phyloP scores from a whole-genome alignment of 2,329 filamentous ascomycete genomes.

The Stemphylium lycopersici region DNA sequence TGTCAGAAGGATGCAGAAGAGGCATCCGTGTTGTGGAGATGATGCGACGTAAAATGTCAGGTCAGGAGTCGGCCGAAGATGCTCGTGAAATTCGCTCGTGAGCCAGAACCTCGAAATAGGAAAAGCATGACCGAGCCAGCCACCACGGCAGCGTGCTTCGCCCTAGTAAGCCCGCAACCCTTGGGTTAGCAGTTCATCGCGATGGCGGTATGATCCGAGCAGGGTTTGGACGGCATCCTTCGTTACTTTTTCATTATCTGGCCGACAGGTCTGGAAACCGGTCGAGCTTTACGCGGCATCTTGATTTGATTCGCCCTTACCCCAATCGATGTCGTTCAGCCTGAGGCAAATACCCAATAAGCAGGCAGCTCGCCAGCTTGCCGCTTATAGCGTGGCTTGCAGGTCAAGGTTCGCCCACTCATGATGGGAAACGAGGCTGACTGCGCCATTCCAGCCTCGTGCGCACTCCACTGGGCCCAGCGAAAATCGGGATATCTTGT shows the following conservation, averaged over 20 bases:
- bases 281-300: constrained; percentile 29
- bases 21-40: constrained; percentile 11
- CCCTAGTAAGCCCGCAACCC: constrained; percentile 22
- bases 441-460: constrained; percentile 46
- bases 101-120: constrained; percentile 24
- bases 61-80: not conserved
- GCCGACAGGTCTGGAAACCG: constrained; percentile 32
- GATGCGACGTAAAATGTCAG: constrained; percentile 9
- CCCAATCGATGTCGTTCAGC: constrained; percentile 31
- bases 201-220: constrained; percentile 40
- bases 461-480: constrained; percentile 37
- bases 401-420: constrained; percentile 43
- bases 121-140: constrained; percentile 33
- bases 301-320: constrained; percentile 37
- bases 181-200: constrained; percentile 28
- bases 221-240: constrained; percentile 37
- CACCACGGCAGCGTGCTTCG: constrained; percentile 26
- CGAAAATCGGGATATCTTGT: constrained; percentile 46
- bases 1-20: constrained; percentile 14
- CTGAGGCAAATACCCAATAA: constrained; percentile 43
- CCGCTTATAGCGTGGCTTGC: constrained; percentile 46
- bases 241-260: constrained; percentile 43
- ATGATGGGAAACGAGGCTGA: constrained; percentile 49
- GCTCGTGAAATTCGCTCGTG: constrained; percentile 14
- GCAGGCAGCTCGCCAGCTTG: constrained; percentile 44